Evolutionary conservation across 805 yeast species (phyloP), one percentile per base, ranked within the genome.

Genomic region (Naumovozyma baii): DNA sequence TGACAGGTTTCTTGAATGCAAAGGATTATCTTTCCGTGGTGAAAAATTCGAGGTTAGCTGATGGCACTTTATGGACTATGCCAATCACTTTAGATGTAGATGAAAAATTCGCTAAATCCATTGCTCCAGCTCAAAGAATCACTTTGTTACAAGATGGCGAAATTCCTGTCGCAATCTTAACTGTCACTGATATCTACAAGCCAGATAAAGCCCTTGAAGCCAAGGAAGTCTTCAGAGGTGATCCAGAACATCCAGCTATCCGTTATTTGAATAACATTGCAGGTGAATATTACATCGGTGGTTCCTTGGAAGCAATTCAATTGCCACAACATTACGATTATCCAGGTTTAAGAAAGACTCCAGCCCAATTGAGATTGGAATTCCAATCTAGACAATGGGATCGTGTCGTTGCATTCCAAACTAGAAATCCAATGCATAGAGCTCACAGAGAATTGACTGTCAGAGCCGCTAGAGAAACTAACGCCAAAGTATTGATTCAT

Each of bases 381-480:
- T 90, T 90, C 57, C 62, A 67, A 45, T 74, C 75, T 54, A 78
- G 82, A 60, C 81, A 84, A 49, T 88, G 96, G 96, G 73, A 76
- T 54, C 72, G 78, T 55, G 83, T 88, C 40, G 97, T 88, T 36
- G 97, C 97, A 26, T 88, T 88, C 80, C 97, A 88, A 69, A 88
- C 97, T 33, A 78, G 97, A 70, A 88, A 88, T 69, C 97, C 97
- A 51, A 90, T 88, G 96, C 97, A 88, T 66, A 79, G 97, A 63
- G 97, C 97, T 26, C 97, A 88, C 65, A 76, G 96, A 62, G 97
- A 88, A 64, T 71, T 88, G 56, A 88, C 97, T 13, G 94, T 88
- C 35, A 76, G 96, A 54, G 97, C 96, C 29, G 96, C 97, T n/a
- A 76, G 87, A 55, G 92, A 84, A 50, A 78, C 86, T 50, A 81